Percentiles rank a stretch among this genome's conserved stretches.
Conservation (phyloP, 169 alveolate species). For the Babesia ovata region DNA sequence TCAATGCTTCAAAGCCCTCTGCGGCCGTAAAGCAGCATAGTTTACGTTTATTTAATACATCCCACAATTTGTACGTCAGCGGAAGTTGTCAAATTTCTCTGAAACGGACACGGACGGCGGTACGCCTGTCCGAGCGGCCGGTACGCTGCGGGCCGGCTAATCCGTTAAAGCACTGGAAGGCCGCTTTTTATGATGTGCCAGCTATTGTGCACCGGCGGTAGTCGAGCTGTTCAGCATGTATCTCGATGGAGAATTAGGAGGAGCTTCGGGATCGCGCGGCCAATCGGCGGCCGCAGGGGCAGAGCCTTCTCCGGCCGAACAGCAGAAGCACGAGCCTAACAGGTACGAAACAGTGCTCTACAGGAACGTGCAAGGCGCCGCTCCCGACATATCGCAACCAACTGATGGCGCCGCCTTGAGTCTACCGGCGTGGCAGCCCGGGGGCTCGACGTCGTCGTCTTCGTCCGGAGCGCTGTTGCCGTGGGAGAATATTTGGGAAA, state of each 20-base stretch:
- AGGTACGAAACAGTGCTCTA: slow-evolving; percentile 9
- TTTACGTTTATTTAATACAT: too few species aligned
- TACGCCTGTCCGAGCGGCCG: too few species aligned
- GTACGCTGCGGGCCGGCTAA: too few species aligned
- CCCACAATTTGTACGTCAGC: too few species aligned
- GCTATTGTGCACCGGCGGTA: not conserved
- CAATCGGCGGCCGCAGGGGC: not conserved
- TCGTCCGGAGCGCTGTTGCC: slow-evolving; percentile 12
- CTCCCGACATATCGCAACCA: not conserved
- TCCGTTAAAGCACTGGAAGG: not conserved
- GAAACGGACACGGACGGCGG: too few species aligned
- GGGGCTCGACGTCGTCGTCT: not conserved
- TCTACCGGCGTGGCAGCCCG: not conserved
- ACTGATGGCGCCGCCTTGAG: not conserved
- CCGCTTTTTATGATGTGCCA: not conserved
- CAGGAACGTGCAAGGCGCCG: not conserved
- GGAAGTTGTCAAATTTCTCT: too few species aligned
- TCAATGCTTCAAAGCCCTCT: too few species aligned
- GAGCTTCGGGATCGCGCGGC: slow-evolving; percentile 9
- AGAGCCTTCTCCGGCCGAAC: not conserved
- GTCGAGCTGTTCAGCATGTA: slow-evolving; percentile 24
- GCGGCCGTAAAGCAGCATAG: too few species aligned
- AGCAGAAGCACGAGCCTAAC: not conserved
- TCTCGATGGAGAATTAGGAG: slow-evolving; percentile 3
- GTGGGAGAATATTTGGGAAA: not conserved